Percentiles rank a stretch among this genome's conserved stretches.
phyloP scores from a whole-genome alignment of 2,329 filamentous ascomycete species.

The Penicillium sp. region DNA sequence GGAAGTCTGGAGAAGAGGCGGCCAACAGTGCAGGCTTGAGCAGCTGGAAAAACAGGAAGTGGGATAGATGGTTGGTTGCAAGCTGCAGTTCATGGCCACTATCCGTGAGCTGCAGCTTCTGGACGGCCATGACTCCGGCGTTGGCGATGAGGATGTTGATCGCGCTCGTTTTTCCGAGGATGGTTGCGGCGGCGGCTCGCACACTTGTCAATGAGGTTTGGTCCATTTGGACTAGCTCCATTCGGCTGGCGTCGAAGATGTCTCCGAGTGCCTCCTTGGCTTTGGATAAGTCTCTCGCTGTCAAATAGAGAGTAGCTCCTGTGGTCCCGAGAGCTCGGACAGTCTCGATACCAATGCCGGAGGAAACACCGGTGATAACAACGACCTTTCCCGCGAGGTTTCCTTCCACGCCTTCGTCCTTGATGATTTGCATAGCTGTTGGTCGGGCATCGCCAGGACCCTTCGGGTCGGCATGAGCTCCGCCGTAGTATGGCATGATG shows the following conservation, averaged over 20 bases:
- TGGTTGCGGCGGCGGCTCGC: slow-evolving; percentile 6
- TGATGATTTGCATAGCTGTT: slow-evolving; percentile 25
- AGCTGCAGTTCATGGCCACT: slow-evolving; percentile 50
- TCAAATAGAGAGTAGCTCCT: slow-evolving; percentile 47
- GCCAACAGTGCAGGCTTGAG: slow-evolving; percentile 37
- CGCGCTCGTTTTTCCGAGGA: slow-evolving; percentile 8
- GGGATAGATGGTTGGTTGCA: slow-evolving; percentile 52
- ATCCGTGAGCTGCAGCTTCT: slow-evolving; percentile 36
- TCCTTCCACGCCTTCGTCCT: slow-evolving; percentile 20
- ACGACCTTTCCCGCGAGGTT: slow-evolving; percentile 34
- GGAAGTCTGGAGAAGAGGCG: slow-evolving; percentile 34
- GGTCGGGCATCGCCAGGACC: slow-evolving; percentile 28
- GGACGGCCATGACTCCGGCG: slow-evolving; percentile 44
- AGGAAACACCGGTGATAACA: slow-evolving; percentile 46
- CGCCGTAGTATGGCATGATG: slow-evolving; percentile 24
- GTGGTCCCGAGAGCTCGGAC: slow-evolving; percentile 46
- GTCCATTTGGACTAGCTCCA: slow-evolving; percentile 37
- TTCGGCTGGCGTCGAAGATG: slow-evolving; percentile 27
- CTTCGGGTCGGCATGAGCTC: slow-evolving; percentile 20
- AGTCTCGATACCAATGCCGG: slow-evolving; percentile 48
- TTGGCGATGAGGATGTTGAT: slow-evolving; percentile 41
- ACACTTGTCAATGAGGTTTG: slow-evolving; percentile 15
- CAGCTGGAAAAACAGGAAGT: slow-evolving; percentile 55
- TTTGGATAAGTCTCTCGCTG: slow-evolving; percentile 45
- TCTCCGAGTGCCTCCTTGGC: slow-evolving; percentile 35